Base-by-base conservation (phyloP, 2,329 filamentous ascomycete species). In the Tolypocladium paradoxum region DNA sequence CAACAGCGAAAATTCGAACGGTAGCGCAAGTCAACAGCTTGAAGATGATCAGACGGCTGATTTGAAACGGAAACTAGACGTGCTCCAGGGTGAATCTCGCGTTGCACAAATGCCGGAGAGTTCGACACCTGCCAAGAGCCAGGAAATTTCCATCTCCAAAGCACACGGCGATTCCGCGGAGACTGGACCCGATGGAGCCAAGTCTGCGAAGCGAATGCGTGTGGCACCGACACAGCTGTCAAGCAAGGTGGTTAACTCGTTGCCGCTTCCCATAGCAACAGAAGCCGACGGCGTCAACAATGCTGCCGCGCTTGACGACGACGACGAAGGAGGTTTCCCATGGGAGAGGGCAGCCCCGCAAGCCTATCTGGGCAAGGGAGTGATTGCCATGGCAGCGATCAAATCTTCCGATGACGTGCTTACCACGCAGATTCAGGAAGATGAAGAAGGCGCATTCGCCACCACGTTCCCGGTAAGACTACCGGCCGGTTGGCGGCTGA, bases 401-500 rank as follows among this genome's bases (percentile, higher is more conserved):
- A 60, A 54, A 48, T 63, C 63, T 14, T 48, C 62, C 6, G 7
- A n/a, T 3, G 56, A 48, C 14, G 14, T 48, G 22, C 50, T 68
- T 6, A 64, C 62, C 47, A 60, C 59, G 14, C 55, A 60, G 24
- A 22, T 66, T 27, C 22, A 58, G 20, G 59, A 63, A 16, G 50
- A 53, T 2, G 54, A 55, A 5, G 53, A 54, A 11, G 55, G 59
- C 7, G 52, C 53, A 4, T 72, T 75, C 52, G 55, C 56, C 20
- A 64, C 59, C 33, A 38, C 59, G 4, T 50, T 56, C 14, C 60
- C 57, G 24, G 62, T 61, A 14, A 52, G 53, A 2, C 60, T 75
- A 1, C 71, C 75, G 2, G 63, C 65, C 6, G 78, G 76, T 0
- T 73, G 70, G 34, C 70, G 73, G 43, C 59, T 72, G 2, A 76